Evolutionary conservation across 345 rosid genomes (phyloP), one percentile per base, ranked within the genome.

Genomic region (Erucastrum elatum): DNA sequence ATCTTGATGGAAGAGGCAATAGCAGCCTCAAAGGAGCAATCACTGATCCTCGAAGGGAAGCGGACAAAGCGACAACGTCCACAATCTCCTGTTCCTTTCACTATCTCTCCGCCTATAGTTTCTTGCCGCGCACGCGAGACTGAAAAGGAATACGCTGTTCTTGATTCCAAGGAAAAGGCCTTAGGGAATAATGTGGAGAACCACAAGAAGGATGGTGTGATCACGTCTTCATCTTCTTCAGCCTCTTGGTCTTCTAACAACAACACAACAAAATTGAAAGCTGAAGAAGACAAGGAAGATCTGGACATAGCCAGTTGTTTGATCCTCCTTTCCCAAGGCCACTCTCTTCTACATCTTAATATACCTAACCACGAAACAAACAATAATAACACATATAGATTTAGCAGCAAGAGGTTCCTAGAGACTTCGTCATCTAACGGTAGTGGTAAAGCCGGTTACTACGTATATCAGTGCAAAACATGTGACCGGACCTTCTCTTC

Each of bases 241-340:
- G 82, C 87, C 15, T 85, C 87, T 9, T 70, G 72, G 79, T 66
- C 84, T 6, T 76, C 78, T 21, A 79, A 71, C 2, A 83, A 82
- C 26, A 82, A 84, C 73, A 77, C 84, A 2, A 83, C 90, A 8
- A 21, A 21, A 21, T 17, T 37, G 35, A 80, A 80, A 2, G 4
- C 75, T 11, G 27, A 64, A 4, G 71, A 69, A 33, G 84, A 78
- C 10, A 85, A 88, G 29, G 97, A 93, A 68, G 98, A 90, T 61
- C 91, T 90, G 70, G 94, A 91, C 77, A 89, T 89, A 90, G 99
- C 99, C 0, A 87, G 90, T 65, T 95, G 99, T 78, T 85, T 95
- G 53, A 95, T 95, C 75, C 93, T 95, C 34, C 87, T 91, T 2
- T 88, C 99, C 1, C 97, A 87, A 74, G 97, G 99, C 35, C 84